Base-by-base conservation (phyloP, 345 rosid genomes). In the Populus simonii region DNA sequence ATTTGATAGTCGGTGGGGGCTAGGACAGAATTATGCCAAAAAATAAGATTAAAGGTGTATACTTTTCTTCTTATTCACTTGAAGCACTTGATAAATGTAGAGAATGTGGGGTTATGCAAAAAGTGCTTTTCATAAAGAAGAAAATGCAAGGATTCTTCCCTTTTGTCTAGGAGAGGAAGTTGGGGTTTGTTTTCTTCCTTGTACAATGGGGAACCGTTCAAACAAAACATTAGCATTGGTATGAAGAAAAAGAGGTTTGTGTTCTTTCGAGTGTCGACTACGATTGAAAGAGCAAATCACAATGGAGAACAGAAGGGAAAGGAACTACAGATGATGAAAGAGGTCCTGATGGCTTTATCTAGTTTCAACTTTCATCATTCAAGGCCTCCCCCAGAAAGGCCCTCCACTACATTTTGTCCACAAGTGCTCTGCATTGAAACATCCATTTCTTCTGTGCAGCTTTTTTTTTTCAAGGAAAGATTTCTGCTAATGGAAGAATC, bases 291-390 rank as follows among this genome's bases (percentile, higher is more conserved):
- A 36, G n/a, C 22, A 43, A 66, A 16, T n/a, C 49, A 63, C 31
- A 39, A 43, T 73, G 70, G 49, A 73, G 31, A 76, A 39, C 49
- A 27, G 31, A 35, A 74, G 61, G 27, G 33, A 62, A n/a, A 12
- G 47, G 16, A 35, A 2, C 3, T 25, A 38, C 10, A 8, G 71
- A 49, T 66, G 71, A 49, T 66, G 23, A 59, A 29, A 59, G 15
- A 59, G 6, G 23, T 59, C 65, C 16, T 41, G 51, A 41, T 49
- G 17, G 41, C 67, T 78, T 78, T 71, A 15, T 71, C 59, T 53
- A 68, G 69, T 71, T 68, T 70, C 74, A 73, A 76, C 47, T 69
- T 68, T 78, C 80, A 81, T 84, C 72, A 81, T 79, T 81, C 38
- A 70, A 41, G 25, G 15, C 65, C 15, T 4, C 65, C 22, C 8